Conservation (phyloP, 2,329 filamentous ascomycete species). For the Neocatenulostroma microsporum region DNA sequence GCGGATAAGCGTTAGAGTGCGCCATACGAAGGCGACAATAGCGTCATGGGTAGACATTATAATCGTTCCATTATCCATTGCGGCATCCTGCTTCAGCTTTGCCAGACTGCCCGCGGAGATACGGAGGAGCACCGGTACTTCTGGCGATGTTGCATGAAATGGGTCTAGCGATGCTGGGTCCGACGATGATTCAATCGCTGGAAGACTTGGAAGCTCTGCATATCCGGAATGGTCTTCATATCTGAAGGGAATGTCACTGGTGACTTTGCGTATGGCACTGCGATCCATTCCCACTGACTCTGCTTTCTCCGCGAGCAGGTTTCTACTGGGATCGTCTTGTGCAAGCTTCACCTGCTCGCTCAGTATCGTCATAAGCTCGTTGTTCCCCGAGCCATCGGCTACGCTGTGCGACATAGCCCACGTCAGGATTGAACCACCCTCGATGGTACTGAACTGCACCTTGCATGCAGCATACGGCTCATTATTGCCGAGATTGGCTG, state of each 20-base stretch:
- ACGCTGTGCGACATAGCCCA: slow-evolving; percentile 4
- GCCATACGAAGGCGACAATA: slow-evolving; percentile 1
- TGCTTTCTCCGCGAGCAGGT: no score
- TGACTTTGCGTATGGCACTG: not conserved
- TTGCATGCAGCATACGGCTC: slow-evolving; percentile 1
- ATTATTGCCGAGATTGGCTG: not conserved
- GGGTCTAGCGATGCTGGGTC: not conserved
- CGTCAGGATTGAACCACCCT: slow-evolving; percentile 1
- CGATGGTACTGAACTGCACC: not conserved
- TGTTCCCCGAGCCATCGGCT: slow-evolving; percentile 1
- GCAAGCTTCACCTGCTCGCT: not conserved
- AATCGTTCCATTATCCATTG: not conserved
- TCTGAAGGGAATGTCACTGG: not conserved
- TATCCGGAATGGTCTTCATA: slow-evolving; percentile 1
- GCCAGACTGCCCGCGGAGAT: not conserved
- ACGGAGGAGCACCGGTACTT: not conserved
- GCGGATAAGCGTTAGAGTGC: not conserved
- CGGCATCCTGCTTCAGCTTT: slow-evolving; percentile 2
- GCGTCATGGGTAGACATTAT: slow-evolving; percentile 6
- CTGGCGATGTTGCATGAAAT: not conserved
- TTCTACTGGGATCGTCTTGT: not conserved
- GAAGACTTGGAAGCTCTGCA: no score
- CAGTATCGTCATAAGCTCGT: slow-evolving; percentile 1
- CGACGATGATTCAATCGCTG: not conserved
- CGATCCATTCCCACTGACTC: not conserved